phyloP scores from a whole-genome alignment of 31 red algal species.

The Porphyra umbilicalis region DNA sequence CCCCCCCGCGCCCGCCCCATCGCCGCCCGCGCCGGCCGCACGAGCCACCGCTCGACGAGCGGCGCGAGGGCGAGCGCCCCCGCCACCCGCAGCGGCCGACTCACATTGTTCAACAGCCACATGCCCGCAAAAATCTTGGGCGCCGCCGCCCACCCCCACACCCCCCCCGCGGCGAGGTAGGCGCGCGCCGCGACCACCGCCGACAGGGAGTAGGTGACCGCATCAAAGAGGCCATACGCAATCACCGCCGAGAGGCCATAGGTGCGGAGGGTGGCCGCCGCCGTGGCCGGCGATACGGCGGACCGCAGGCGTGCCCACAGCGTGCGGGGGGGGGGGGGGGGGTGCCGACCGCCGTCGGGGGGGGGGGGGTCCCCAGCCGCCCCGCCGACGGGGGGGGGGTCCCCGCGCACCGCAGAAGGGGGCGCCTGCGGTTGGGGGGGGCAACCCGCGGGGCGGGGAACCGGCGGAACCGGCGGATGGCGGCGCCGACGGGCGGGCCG shows the following conservation, averaged over 20 bases:
- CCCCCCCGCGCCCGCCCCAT: neutral
- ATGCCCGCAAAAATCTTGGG: constrained; percentile 47
- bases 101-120: constrained; percentile 93
- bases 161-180: constrained; percentile 37
- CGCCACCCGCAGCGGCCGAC: constrained; percentile 84
- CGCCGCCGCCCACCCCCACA: constrained; percentile 26
- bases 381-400: no score
- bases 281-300: neutral
- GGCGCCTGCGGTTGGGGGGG: no score
- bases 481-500: no score
- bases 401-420: no score
- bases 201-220: constrained; percentile 76
- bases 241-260: constrained; percentile 87
- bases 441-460: no score
- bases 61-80: constrained; percentile 75
- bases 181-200: constrained; percentile 61
- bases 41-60: constrained; percentile 54
- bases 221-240: constrained; percentile 87
- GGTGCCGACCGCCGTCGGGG: no score
- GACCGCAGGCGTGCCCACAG: neutral
- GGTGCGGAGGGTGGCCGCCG: constrained; percentile 36
- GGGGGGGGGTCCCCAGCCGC: no score
- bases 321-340: no score
- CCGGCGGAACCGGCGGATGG: no score
- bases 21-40: constrained; percentile 35